Evolutionary conservation across 192 early-diverging fungal species (phyloP), one percentile per base, ranked within the genome.

Genomic region (Phlyctochytrium planicorne): DNA sequence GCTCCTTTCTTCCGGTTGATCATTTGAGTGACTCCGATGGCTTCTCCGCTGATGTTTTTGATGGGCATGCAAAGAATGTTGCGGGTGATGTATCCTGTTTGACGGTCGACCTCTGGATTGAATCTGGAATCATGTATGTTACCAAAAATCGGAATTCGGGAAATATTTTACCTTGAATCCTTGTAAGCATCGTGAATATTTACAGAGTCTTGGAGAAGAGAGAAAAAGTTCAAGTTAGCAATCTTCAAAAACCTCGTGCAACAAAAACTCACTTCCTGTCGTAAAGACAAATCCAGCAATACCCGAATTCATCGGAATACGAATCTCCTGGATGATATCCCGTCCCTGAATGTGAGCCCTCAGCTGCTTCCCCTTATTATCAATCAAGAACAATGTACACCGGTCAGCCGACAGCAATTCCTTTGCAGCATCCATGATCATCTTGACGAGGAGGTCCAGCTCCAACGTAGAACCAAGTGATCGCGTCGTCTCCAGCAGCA

Each of bases 1-100:
- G 68, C 47, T 2, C 79, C 79, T 3, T 55, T 69, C 29, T 71
- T 57, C 60, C 77, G 79, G 67, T 82, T 82, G 63, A 82, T 81
- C 81, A 82, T 82, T 59, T 82, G 81, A 6, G 81, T 82, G 6
- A 82, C 81, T 3, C 78, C 81, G 27, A 82, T 78, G n/a, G 66
- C 62, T 53, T 75, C 57, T 16, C 80, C 77, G 47, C 63, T 63
- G 25, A 79, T 78, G 62, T 81, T 81, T 24, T 81, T 81, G 56
- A 81, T 81, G 17, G 80, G 78, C 70, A 80, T 81, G 53, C 77
- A 79, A 16, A 81, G 63, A 60, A 81, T 81, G 37, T 79, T 79
- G 12, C 72, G 37, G 2, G 80, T 81, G 14, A 70, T 29, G 52
- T 81, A 81, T 23, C 80, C 80, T 16, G 80, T 81, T 55, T 81